Evolutionary conservation across 768 basidiomycete species (phyloP).

Genomic region (Boletus bicolor): DNA sequence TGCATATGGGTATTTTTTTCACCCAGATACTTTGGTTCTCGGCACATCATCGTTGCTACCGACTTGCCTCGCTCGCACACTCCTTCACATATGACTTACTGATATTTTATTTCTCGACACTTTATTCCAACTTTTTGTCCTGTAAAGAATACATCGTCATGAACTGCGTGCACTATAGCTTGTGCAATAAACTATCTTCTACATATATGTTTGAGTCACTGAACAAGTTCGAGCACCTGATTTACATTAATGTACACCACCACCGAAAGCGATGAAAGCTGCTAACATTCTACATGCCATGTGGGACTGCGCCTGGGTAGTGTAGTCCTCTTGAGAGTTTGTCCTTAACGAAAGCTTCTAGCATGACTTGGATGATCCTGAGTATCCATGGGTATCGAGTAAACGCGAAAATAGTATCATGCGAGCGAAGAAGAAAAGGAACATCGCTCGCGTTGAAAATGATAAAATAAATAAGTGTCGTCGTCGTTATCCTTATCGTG

Average conservation of each 20-base stretch:
- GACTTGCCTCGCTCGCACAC: neutral
- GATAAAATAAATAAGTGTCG: neutral
- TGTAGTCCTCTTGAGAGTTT: neutral
- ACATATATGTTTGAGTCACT: neutral
- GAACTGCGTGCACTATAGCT: neutral
- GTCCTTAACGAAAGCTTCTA: neutral
- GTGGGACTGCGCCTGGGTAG: neutral
- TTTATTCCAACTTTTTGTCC: neutral
- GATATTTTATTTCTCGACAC: constrained; percentile 2
- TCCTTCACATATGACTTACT: constrained; percentile 10
- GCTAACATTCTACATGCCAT: neutral
- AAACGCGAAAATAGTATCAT: constrained; percentile 1
- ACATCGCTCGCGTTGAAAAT: neutral
- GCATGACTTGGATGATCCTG: neutral
- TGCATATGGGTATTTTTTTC: neutral
- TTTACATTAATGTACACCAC: neutral
- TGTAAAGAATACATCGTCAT: constrained; percentile 8
- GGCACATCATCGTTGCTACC: neutral
- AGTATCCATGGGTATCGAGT: constrained; percentile 5
- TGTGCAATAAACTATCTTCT: neutral
- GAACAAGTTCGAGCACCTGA: too few species aligned
- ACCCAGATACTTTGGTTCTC: neutral
- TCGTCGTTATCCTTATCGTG: neutral
- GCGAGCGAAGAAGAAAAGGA: neutral
- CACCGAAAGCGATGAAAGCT: neutral